Conservation (phyloP, 2,329 filamentous ascomycete species). For the Microdochium trichocladiopsis region DNA sequence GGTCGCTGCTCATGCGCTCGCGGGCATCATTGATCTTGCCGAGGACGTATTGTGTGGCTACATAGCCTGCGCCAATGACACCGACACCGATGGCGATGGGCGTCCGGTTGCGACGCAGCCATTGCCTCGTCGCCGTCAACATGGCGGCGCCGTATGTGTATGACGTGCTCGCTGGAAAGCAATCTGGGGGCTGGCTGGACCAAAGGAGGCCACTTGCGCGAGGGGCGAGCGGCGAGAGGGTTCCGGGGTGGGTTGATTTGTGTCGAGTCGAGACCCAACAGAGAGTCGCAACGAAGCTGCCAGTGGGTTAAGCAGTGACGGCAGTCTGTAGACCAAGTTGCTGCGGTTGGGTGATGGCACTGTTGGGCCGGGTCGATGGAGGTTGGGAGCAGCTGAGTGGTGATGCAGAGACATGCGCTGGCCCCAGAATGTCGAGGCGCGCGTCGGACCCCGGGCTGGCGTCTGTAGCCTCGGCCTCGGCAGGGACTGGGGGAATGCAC, state of each 20-base stretch:
- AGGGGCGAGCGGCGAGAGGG: too few relatives aligned
- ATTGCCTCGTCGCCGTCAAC: constrained; percentile 72
- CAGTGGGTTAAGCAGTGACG: too few relatives aligned
- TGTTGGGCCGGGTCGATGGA: too few relatives aligned
- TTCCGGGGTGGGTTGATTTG: too few relatives aligned
- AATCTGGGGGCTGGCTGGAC: background rate
- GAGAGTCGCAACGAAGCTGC: too few relatives aligned
- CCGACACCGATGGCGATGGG: constrained; percentile 83
- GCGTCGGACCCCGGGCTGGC: background rate
- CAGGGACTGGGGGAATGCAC: background rate
- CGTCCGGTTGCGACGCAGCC: constrained; percentile 87
- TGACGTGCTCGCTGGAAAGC: background rate
- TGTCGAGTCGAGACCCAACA: too few relatives aligned
- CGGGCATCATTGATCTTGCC: constrained; percentile 87
- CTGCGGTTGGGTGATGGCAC: too few relatives aligned
- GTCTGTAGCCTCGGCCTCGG: background rate
- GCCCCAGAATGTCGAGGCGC: background rate
- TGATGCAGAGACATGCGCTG: too few relatives aligned
- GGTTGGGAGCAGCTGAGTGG: too few relatives aligned
- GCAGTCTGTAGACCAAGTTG: too few relatives aligned
- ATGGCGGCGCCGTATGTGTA: constrained; percentile 26
- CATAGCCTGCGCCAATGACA: constrained; percentile 81
- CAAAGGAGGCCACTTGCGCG: background rate
- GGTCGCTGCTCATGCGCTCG: constrained; percentile 93
- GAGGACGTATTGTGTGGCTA: constrained; percentile 88